phyloP scores from a whole-genome alignment of 495 filamentous ascomycete species.

The Melanomma pulvis-pyrius region DNA sequence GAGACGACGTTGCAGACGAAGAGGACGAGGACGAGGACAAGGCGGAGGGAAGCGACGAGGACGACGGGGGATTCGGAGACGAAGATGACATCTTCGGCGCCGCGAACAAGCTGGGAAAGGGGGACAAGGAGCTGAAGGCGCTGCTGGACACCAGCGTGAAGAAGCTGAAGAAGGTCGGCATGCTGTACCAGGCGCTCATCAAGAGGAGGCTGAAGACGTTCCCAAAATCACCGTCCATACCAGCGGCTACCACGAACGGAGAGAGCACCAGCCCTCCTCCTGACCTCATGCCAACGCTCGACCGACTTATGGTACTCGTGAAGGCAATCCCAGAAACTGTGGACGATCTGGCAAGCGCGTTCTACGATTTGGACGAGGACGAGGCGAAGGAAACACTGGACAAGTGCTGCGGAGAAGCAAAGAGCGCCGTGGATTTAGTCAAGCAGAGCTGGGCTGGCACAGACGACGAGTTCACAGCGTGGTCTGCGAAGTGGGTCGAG shows the following conservation, averaged over 20 bases:
- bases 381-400: conserved; percentile 37
- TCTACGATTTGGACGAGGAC: conserved; percentile 56
- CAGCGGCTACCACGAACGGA: background rate
- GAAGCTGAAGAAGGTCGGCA: conserved; percentile 58
- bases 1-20: conserved; percentile 59
- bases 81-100: conserved; percentile 53
- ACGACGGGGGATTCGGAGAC: conserved; percentile 45
- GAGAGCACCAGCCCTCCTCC: background rate
- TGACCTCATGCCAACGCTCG: conserved; percentile 35
- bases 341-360: conserved; percentile 53
- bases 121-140: conserved; percentile 48
- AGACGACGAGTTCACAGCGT: conserved; percentile 46
- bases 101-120: conserved; percentile 46
- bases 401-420: conserved; percentile 38
- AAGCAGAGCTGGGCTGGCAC: conserved; percentile 38
- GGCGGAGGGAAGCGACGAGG: conserved; percentile 41
- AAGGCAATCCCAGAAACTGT: conserved; percentile 50
- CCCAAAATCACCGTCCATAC: conserved; percentile 25
- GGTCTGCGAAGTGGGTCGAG: conserved; percentile 43
- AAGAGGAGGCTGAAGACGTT: conserved; percentile 64
- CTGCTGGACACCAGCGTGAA: conserved; percentile 60
- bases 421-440: conserved; percentile 27
- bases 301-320: conserved; percentile 47
- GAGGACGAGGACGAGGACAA: conserved; percentile 64
- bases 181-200: conserved; percentile 62